Conservation (phyloP, 306 rosid species). For the Adenanthera pavonina region DNA sequence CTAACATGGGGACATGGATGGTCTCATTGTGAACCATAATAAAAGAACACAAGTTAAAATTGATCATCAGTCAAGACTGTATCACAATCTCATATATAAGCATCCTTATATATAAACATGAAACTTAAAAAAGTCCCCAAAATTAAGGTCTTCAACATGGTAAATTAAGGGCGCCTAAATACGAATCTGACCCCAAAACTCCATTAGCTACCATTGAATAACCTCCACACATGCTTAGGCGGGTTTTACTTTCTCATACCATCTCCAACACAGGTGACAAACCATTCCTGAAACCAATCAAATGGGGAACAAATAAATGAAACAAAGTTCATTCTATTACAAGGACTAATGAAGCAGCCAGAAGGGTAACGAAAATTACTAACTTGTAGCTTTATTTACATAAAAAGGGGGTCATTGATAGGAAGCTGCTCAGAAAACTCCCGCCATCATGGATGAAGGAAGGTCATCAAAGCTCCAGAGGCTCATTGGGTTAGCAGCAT, state of each 20-base stretch:
- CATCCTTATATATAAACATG: constrained; percentile 66
- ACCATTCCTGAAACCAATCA: constrained; percentile 65
- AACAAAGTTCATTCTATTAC: neutral
- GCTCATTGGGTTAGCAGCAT: constrained; percentile 66
- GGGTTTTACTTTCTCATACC: constrained; percentile 45
- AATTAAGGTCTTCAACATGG: constrained; percentile 44
- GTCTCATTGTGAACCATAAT: constrained; percentile 33
- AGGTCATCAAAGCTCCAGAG: constrained; percentile 88
- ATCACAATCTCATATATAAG: constrained; percentile 46
- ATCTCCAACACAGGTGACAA: constrained; percentile 42
- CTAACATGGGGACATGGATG: neutral
- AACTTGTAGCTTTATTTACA: constrained; percentile 95
- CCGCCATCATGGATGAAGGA: constrained; percentile 60
- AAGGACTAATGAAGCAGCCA: neutral
- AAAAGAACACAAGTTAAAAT: constrained; percentile 47
- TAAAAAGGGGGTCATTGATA: constrained; percentile 41
- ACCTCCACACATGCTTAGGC: constrained; percentile 50
- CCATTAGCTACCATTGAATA: constrained; percentile 55
- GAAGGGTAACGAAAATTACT: constrained; percentile 47
- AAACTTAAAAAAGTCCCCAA: constrained; percentile 45
- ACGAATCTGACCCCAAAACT: constrained; percentile 46
- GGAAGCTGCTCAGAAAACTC: constrained; percentile 55
- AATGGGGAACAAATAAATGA: neutral
- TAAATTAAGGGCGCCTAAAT: constrained; percentile 43
- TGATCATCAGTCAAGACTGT: constrained; percentile 49